phyloP scores from a whole-genome alignment of 2,329 filamentous ascomycete genomes.

The Cercospora citrullina region DNA sequence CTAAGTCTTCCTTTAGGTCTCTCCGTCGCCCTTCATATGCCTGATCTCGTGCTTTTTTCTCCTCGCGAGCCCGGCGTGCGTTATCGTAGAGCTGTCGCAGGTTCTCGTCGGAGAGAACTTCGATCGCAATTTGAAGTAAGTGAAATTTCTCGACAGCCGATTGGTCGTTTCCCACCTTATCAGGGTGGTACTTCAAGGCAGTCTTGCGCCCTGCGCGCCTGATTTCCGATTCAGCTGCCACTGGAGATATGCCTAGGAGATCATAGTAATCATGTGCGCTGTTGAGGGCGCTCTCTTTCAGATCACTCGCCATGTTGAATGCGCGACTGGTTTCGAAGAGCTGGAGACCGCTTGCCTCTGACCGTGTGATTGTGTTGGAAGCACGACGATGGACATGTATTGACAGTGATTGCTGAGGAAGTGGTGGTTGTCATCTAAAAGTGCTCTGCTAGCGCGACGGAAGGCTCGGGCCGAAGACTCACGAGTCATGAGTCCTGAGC shows the following conservation, averaged over 20 bases:
- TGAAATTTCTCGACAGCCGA: constrained; percentile 79
- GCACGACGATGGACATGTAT: neutral
- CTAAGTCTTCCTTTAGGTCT: constrained; percentile 82
- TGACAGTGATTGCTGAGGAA: neutral
- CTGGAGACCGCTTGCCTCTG: neutral
- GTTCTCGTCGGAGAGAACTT: constrained; percentile 71
- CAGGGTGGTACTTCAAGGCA: constrained; percentile 88
- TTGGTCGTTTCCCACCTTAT: constrained; percentile 69
- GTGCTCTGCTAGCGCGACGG: neutral
- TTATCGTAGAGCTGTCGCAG: constrained; percentile 77
- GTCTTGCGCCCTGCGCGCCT: constrained; percentile 81
- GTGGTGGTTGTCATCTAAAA: neutral
- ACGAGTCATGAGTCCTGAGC: neutral
- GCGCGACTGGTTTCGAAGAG: neutral
- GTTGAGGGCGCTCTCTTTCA: constrained; percentile 46
- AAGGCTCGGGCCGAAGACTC: neutral
- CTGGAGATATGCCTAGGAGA: constrained; percentile 66
- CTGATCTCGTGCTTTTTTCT: constrained; percentile 69
- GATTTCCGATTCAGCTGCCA: constrained; percentile 69
- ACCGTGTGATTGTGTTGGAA: neutral
- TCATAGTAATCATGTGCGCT: constrained; percentile 69
- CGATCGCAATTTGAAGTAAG: constrained; percentile 79
- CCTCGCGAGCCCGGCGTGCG: constrained; percentile 67
- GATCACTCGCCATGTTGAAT: constrained; percentile 41
- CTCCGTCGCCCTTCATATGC: constrained; percentile 71